Percentiles rank a stretch among this genome's conserved stretches.
These are phyloP conservation scores for Phlyctochytrium arcticum DNA, from an alignment of 192 early-diverging fungal species.

Conservation along the genomic window DNA sequence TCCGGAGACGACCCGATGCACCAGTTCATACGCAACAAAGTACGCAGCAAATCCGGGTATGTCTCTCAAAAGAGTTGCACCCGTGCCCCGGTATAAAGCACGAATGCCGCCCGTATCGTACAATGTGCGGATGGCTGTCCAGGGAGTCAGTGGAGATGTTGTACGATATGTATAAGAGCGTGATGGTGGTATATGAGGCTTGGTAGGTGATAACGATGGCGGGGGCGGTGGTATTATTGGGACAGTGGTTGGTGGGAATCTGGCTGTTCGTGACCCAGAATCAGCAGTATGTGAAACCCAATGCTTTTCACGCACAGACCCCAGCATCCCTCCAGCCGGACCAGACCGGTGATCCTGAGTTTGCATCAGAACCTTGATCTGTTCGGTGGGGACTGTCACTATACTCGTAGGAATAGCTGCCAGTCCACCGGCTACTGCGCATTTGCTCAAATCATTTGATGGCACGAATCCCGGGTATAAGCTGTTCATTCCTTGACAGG, in stretches of 20 bases:
- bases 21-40: constrained; percentile 87
- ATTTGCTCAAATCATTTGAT: constrained; percentile 61
- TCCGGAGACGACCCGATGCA: constrained; percentile 56
- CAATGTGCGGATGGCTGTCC: constrained; percentile 73
- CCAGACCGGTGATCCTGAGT: constrained; percentile 57
- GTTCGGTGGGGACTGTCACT: constrained; percentile 89
- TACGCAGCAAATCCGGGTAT: constrained; percentile 90
- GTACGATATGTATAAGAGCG: constrained; percentile 35
- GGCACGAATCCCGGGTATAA: constrained; percentile 47
- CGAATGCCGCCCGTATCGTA: constrained; percentile 79
- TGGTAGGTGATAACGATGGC: no score
- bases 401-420: constrained; percentile 89
- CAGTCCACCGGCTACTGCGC: constrained; percentile 84
- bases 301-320: no score
- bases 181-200: no score
- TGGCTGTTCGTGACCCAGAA: no score
- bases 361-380: constrained; percentile 92
- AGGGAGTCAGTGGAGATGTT: constrained; percentile 82
- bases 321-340: no score
- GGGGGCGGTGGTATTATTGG: no score
- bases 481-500: constrained; percentile 60
- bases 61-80: constrained; percentile 91
- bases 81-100: constrained; percentile 86
- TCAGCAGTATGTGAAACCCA: no score
- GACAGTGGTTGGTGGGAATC: no score